Evolutionary conservation across 495 filamentous ascomycete genomes (phyloP).

Genomic region (Echria macrotheca): DNA sequence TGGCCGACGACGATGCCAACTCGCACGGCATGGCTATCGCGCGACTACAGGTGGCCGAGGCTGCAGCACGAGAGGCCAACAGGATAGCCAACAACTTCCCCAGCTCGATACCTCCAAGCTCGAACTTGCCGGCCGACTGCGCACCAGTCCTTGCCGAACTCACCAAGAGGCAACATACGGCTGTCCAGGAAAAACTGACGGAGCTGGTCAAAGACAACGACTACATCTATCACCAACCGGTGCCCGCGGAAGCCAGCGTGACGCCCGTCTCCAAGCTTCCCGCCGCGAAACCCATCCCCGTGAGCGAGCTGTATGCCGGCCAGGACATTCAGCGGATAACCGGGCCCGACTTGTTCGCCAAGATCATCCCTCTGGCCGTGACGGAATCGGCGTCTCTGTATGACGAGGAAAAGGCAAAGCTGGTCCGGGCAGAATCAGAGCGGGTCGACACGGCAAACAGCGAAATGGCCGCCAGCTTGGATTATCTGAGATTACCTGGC

Average conservation of each 20-base stretch:
- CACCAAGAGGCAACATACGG: constrained; percentile 72
- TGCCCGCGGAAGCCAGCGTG: constrained; percentile 78
- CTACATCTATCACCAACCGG: constrained; percentile 92
- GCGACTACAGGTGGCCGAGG: constrained; percentile 76
- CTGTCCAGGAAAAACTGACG: constrained; percentile 71
- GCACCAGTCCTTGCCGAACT: constrained; percentile 68
- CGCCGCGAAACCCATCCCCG: constrained; percentile 96
- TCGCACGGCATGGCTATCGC: constrained; percentile 84
- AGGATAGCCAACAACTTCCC: constrained; percentile 77
- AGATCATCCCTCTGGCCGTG: constrained; percentile 92
- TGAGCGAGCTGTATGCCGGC: constrained; percentile 92
- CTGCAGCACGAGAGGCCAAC: constrained; percentile 65
- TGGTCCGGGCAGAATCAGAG: constrained; percentile 89
- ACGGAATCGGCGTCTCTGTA: constrained; percentile 96
- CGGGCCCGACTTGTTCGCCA: constrained; percentile 93
- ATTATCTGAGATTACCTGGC: constrained; percentile 85
- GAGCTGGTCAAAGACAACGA: constrained; percentile 90
- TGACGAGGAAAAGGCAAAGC: constrained; percentile 96
- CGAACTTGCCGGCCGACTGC: constrained; percentile 78
- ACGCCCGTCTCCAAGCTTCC: constrained; percentile 82
- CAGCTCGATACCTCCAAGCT: constrained; percentile 66
- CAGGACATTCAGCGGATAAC: constrained; percentile 97
- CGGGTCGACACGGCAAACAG: constrained; percentile 84
- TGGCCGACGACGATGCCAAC: constrained; percentile 82
- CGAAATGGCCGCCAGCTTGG: constrained; percentile 92